A percentile compares a stretch with the other conserved stretches of the same genome.
phyloP scores from a whole-genome alignment of 768 basidiomycete genomes.

The Cantharellus anzutake region DNA sequence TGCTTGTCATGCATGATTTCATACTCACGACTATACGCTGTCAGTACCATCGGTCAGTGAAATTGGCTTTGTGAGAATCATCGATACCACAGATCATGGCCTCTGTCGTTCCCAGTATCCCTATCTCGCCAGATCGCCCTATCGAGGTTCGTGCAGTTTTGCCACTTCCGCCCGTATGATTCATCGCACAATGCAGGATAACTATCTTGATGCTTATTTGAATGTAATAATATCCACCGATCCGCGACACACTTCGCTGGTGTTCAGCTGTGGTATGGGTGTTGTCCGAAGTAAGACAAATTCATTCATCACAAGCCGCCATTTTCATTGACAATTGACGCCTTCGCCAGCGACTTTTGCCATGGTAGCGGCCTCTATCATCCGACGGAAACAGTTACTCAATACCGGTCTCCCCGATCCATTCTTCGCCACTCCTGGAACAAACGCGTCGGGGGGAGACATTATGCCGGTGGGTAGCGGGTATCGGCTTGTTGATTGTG shows the following conservation, averaged over 20 bases:
- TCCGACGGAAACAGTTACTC: conserved; percentile 59
- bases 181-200: conserved; percentile 33
- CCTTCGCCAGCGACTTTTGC: conserved; percentile 57
- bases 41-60: conserved; percentile 54
- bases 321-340: neutral
- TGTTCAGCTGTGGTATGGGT: conserved; percentile 96
- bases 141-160: conserved; percentile 45
- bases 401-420: conserved; percentile 56
- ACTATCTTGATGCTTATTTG: conserved; percentile 89
- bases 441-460: neutral
- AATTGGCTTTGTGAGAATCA: neutral
- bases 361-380: conserved; percentile 83
- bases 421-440: conserved; percentile 20
- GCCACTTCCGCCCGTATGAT: neutral
- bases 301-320: too few species aligned
- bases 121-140: conserved; percentile 82
- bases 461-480: too few species aligned
- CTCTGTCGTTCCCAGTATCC: conserved; percentile 36
- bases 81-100: neutral
- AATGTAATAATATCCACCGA: conserved; percentile 61
- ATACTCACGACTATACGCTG: conserved; percentile 8
- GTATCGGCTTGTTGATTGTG: too few species aligned
- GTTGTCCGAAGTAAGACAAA: conserved; percentile 42
- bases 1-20: neutral
- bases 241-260: conserved; percentile 60